Conservation (phyloP, 2,329 filamentous ascomycete species). For the Penicillium sp. region DNA sequence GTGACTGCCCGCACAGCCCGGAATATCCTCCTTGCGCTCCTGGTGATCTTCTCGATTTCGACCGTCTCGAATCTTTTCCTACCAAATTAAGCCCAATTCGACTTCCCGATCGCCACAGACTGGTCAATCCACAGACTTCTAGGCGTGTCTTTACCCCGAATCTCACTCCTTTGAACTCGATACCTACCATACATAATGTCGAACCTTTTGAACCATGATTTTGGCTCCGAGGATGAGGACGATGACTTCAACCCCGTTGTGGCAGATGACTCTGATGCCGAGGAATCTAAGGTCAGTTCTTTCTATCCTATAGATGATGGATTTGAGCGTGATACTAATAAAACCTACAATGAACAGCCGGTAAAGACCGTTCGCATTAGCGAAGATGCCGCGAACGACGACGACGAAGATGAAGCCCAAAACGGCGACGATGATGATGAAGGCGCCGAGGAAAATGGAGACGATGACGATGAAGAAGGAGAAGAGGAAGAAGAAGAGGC, state of each 20-base stretch:
- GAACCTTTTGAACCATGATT: conserved; percentile 52
- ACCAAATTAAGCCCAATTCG: neutral
- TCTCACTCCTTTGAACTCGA: neutral
- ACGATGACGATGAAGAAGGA: conserved; percentile 43
- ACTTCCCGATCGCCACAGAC: neutral
- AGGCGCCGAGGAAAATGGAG: conserved; percentile 59
- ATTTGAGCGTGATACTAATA: conserved; percentile 21
- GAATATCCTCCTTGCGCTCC: neutral
- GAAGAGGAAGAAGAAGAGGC: conserved; percentile 57
- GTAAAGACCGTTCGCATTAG: conserved; percentile 32
- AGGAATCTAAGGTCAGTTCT: conserved; percentile 26
- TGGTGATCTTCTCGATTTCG: neutral
- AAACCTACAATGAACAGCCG: conserved; percentile 21
- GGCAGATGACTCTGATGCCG: conserved; percentile 53
- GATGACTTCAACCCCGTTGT: conserved; percentile 88
- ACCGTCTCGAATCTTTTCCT: neutral
- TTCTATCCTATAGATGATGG: neutral
- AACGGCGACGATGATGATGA: conserved; percentile 51
- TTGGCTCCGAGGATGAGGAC: conserved; percentile 68
- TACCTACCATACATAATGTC: conserved; percentile 32
- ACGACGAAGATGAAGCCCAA: conserved; percentile 32
- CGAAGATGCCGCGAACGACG: conserved; percentile 49
- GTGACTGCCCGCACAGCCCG: conserved; percentile 15
- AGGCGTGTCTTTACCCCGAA: neutral
- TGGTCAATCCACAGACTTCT: neutral